phyloP scores from a whole-genome alignment of 2,329 filamentous ascomycete genomes.

The Allantophomopsis lycopodina region DNA sequence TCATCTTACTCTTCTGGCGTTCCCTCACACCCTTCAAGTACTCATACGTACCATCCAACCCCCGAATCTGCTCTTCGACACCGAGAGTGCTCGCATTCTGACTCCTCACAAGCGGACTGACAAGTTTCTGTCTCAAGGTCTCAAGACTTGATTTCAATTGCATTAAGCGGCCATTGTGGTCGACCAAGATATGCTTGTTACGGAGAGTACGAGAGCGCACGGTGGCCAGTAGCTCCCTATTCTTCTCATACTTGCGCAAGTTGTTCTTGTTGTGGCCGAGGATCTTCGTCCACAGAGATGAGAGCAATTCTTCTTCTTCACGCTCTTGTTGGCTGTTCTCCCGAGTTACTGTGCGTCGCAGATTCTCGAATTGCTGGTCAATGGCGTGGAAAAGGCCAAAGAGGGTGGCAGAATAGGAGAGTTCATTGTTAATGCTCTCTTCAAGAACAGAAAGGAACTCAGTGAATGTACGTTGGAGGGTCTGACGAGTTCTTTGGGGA shows the following conservation, averaged over 20 bases:
- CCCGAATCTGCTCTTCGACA: conserved; percentile 74
- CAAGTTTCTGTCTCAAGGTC: conserved; percentile 67
- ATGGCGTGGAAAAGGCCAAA: conserved; percentile 88
- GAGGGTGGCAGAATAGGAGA: conserved; percentile 65
- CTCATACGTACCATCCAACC: conserved; percentile 65
- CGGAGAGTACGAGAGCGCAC: conserved; percentile 72
- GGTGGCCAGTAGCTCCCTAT: conserved; percentile 63
- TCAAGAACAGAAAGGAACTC: conserved; percentile 81
- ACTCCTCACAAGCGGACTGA: conserved; percentile 68
- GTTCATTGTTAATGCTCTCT: conserved; percentile 74
- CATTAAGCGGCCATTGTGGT: conserved; percentile 74
- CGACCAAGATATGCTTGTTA: conserved; percentile 76
- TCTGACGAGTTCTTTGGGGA: conserved; percentile 65
- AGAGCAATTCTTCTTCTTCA: conserved; percentile 67
- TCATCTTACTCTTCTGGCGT: conserved; percentile 68
- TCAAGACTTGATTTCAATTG: conserved; percentile 80
- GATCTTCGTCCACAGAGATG: conserved; percentile 73
- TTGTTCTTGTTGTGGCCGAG: conserved; percentile 62
- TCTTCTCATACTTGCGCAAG: conserved; percentile 85
- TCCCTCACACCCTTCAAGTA: conserved; percentile 66
- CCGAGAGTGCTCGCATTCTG: conserved; percentile 55
- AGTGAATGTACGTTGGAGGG: conserved; percentile 75
- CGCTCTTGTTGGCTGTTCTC: conserved; percentile 74
- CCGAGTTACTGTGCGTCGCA: conserved; percentile 72
- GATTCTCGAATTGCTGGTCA: conserved; percentile 79